Evolutionary conservation across 2,329 filamentous ascomycete genomes (phyloP), one percentile per base, ranked within the genome.

Genomic region (Penicillium olsonii): DNA sequence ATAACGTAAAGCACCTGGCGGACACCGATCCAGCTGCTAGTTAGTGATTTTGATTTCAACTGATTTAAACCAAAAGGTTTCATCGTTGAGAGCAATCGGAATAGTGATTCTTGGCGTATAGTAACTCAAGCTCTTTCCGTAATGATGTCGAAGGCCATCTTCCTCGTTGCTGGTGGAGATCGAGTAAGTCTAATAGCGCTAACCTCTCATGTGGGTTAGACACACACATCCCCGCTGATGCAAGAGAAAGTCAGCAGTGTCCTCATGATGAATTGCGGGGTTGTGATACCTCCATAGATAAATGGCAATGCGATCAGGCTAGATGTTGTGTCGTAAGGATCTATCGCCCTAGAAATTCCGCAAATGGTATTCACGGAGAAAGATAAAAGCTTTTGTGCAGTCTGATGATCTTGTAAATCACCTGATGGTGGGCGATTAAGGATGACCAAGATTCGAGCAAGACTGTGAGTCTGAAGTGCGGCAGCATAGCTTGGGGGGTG

Each of bases 381-480:
- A 2, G 55, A 53, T 5, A 64, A 44, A 11, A 57, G 50, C 19
- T 54, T 59, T 20, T 66, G 61, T 2, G 56, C 57, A 2, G 58
- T 56, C 10, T 54, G 53, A 53, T 78, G 79, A 7, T 75, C 76
- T 12, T 74, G 67, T 29, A 78, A 74, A 0, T 78, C 78, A 2
- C 76, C 75, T 22, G 69, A 66, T 0, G 75, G 75, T 1, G 79
- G 79, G 46, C 77, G 74, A 45, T 82, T 76, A 37, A 82, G 72
- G 1, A 79, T 65, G 5, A 82, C 69, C 0, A 82, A 65, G 27
- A 81, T 78, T 7, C 74, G 70, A 0, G 79, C 78, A 50, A 80
- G 78, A 57, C 74, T 71, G 54, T 79, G 76, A 33, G 75, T 75
- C 56, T 82, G 79, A 8, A 82, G 63, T 0, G 78, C 75, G 7